Evolutionary conservation across 805 yeast genomes (phyloP).

Genomic region (Barnettozyma pratensis): DNA sequence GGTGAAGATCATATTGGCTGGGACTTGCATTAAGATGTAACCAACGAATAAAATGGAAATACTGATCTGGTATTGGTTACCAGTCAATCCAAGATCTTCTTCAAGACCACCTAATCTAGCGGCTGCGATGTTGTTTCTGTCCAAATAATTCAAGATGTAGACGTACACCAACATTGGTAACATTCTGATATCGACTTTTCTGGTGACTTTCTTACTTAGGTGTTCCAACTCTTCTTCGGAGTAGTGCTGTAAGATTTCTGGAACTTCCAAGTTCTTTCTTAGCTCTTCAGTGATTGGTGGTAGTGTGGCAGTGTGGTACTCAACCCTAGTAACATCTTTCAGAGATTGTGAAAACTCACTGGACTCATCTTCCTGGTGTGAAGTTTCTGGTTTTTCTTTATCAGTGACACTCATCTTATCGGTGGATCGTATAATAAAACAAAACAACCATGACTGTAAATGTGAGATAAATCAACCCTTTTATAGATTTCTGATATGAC

Average conservation of each 20-base stretch:
- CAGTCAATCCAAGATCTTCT: conserved; percentile 37
- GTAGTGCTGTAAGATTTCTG: conserved; percentile 19
- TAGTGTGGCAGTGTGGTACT: neutral
- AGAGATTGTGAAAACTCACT: too few relatives aligned
- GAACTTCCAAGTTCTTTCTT: conserved; percentile 12
- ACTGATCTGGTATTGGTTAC: conserved; percentile 43
- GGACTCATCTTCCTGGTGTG: too few relatives aligned
- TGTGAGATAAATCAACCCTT: too few relatives aligned
- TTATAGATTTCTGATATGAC: too few relatives aligned
- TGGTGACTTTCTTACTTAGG: conserved; percentile 38
- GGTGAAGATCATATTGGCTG: conserved; percentile 40
- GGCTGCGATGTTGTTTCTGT: conserved; percentile 44
- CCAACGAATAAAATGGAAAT: conserved; percentile 48
- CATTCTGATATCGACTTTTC: conserved; percentile 45
- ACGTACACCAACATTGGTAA: conserved; percentile 46
- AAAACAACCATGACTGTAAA: too few relatives aligned
- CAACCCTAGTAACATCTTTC: too few relatives aligned
- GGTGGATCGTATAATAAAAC: too few relatives aligned
- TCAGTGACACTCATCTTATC: too few relatives aligned
- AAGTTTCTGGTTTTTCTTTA: too few relatives aligned
- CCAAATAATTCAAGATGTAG: conserved; percentile 47
- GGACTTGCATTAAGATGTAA: conserved; percentile 48
- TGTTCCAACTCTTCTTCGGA: conserved; percentile 38
- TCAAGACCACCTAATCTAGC: conserved; percentile 47
- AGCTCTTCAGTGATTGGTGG: conserved; percentile 12